Base-by-base conservation (phyloP, 306 rosid genomes). In the Vigna unguiculata region DNA sequence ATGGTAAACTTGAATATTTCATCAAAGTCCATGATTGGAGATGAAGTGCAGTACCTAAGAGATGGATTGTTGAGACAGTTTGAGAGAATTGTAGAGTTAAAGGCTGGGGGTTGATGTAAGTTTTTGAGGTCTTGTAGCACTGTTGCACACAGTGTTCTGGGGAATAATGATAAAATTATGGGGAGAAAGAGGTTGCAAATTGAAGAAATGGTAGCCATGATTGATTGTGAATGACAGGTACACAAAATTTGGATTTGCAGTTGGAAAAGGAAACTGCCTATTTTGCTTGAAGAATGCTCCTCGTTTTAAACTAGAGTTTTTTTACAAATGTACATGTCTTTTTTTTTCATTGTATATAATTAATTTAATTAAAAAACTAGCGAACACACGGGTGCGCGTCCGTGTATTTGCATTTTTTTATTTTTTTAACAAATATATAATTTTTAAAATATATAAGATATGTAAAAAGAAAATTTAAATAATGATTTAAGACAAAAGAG, bases 1-100 rank as follows among this genome's bases (percentile, higher is more conserved):
- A 89, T 88, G 74, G 90, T 86, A 52, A 60, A 85, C 60, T 86
- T 89, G 88, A 91, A 91, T 57, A 91, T 83, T 76, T 91, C 92
- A 63, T 73, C 82, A 22, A 89, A 73, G 79, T 86, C 76, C 81
- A 72, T 78, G 78, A 72, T 78, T 4, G 88, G 86, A 30, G 85
- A 80, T 47, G 87, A 79, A 71, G 24, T 83, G 86, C 91, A 91
- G 85, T 89, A 89, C 62, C 94, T 86, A 52, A 91, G 84, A 72
- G 91, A 87, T 11, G 94, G 94, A 77, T 82, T 86, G 2, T 79
- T 82, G 69, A 78, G 68, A 76, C 93, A 91, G 81, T 91, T 91
- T 61, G 57, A 76, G 22, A 70, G 63, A 10, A 89, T 86, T 24
- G 93, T 91, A 19, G 90, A 28, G 89, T 89, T 86, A 70, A 91